Evolutionary conservation across 2,329 filamentous ascomycete species (phyloP), one percentile per base, ranked within the genome.

Genomic region (Hirsutella minnesotensis): DNA sequence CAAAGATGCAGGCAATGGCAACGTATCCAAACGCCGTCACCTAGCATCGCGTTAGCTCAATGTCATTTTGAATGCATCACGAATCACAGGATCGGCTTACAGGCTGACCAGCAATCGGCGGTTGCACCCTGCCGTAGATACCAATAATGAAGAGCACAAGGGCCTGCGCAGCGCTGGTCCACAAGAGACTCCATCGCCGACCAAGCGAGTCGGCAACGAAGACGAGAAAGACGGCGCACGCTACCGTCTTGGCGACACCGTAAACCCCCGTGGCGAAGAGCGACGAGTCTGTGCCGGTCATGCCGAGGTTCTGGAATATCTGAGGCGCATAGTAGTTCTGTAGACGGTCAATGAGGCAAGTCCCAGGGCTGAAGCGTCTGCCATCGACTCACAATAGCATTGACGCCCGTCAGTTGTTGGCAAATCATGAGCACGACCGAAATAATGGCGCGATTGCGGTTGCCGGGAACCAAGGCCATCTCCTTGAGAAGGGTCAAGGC

Each of bases 241-340:
- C 73, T 9, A 68, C 61, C 61, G 81, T 78, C 59, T 86, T 86
- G 44, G 84, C 75, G 42, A 86, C 71, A 21, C 82, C 82, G 55
- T 86, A 86, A 49, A 86, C 73, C 34, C 83, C 82, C 0, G 82
- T 86, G 4, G 83, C 81, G 56, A 86, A 83, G 20, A 86, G 73
- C 16, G 73, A 75, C 34, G 73, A 69, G 33, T 70, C 58, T 5
- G 71, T 77, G 12, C 66, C 65, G 20, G 56, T 59, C 51, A 86
- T 68, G 16, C 82, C 82, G 3, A 86, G 67, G 50, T 76, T 70
- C 37, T 65, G 63, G 64, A 86, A 86, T 51, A 86, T 85, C 43
- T 75, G 71, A 0, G 82, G 82, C 0, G 79, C 77, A 52, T 83
- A 83, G 64, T 83, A 83, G 57, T 81, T 77, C 55, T 64, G 43